Conservation (phyloP, 1,284 basidiomycete species). For the Rhodofomes roseus region DNA sequence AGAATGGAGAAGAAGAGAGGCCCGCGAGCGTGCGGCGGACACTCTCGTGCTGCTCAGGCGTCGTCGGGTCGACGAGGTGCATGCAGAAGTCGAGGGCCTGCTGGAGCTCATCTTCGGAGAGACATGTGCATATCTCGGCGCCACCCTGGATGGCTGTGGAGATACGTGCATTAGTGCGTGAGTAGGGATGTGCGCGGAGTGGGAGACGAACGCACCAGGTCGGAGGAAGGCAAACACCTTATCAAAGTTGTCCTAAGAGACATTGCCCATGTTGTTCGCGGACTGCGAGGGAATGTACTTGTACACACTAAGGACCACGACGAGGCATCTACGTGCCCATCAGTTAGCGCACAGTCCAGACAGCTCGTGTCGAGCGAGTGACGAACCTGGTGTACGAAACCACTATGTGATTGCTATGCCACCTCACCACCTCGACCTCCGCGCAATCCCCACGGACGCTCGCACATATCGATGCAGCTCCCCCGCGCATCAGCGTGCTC, state of each 20-base stretch:
- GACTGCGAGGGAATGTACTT: slow-evolving; percentile 56
- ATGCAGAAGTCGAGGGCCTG: slow-evolving; percentile 40
- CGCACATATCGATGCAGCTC: slow-evolving; percentile 53
- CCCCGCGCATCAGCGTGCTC: slow-evolving; percentile 54
- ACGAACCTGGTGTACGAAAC: slow-evolving; percentile 56
- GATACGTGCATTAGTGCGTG: not conserved
- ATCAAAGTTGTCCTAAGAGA: slow-evolving; percentile 56
- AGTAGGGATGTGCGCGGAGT: not conserved
- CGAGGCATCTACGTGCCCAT: slow-evolving; percentile 47
- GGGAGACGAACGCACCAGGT: slow-evolving; percentile 42
- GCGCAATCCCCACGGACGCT: slow-evolving; percentile 54
- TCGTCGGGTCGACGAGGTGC: slow-evolving; percentile 36
- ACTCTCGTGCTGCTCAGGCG: slow-evolving; percentile 30
- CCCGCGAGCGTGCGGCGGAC: slow-evolving; percentile 26
- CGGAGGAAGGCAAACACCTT: too few species aligned
- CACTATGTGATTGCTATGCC: slow-evolving; percentile 50
- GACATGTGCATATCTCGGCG: slow-evolving; percentile 62
- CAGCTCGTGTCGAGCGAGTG: too few species aligned
- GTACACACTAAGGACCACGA: slow-evolving; percentile 65
- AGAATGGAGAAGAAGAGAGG: not conserved
- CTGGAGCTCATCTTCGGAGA: slow-evolving; percentile 70
- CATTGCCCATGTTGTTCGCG: slow-evolving; percentile 47
- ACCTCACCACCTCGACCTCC: slow-evolving; percentile 48
- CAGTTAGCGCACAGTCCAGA: not conserved
- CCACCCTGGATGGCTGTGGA: slow-evolving; percentile 69